phyloP scores from a whole-genome alignment of 78 protist species.

The Neovahlkampfia damariscottae region DNA sequence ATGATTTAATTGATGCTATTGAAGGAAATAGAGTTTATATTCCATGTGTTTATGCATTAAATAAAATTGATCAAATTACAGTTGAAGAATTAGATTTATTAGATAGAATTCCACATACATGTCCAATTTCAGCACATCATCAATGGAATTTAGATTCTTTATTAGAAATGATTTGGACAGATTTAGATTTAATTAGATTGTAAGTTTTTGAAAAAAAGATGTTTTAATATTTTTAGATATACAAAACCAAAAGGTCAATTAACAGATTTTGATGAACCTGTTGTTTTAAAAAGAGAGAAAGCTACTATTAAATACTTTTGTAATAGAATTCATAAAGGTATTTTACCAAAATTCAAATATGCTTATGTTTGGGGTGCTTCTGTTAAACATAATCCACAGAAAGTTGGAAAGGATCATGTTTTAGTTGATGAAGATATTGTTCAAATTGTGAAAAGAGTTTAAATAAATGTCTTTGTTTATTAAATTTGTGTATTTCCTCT shows the following conservation, averaged over 20 bases:
- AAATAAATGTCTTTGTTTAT: background rate
- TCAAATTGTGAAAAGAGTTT: conserved; percentile 86
- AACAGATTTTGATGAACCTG: conserved; percentile 95
- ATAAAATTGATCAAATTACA: conserved; percentile 93
- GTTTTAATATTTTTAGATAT: too few relatives aligned
- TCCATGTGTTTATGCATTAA: conserved; percentile 88
- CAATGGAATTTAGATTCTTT: conserved; percentile 95
- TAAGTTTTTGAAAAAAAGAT: too few relatives aligned
- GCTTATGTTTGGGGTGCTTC: conserved; percentile 97
- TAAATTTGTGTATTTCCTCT: too few relatives aligned
- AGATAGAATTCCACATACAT: conserved; percentile 26
- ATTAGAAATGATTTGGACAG: conserved; percentile 84
- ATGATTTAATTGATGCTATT: conserved; percentile 94
- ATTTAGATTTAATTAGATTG: conserved; percentile 80
- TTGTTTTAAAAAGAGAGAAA: conserved; percentile 57
- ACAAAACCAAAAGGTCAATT: conserved; percentile 97
- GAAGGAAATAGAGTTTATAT: conserved; percentile 93
- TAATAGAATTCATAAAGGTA: conserved; percentile 69
- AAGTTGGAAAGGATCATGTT: conserved; percentile 79
- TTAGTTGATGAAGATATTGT: conserved; percentile 97
- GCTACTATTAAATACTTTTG: conserved; percentile 80
- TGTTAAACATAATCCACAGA: conserved; percentile 88
- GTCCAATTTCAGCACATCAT: conserved; percentile 54
- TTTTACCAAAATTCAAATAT: conserved; percentile 78
- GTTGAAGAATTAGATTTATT: conserved; percentile 74